These are phyloP conservation scores for Pythium sp. DNA, from an alignment of 352 stramenopile species.

Conservation along the genomic window DNA sequence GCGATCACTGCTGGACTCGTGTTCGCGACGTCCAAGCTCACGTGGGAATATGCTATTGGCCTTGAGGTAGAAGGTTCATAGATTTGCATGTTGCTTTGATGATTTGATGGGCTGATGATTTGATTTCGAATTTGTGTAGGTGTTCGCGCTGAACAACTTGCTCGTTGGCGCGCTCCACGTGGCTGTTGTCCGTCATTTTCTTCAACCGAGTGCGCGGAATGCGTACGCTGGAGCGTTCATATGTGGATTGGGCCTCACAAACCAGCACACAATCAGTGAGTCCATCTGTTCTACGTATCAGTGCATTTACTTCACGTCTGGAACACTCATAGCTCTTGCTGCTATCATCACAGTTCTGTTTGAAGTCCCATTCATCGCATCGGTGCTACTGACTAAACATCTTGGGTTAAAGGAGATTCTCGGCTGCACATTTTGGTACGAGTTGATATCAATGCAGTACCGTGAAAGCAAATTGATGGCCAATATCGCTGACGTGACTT, in stretches of 20 bases:
- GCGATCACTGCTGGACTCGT: conserved; percentile 32
- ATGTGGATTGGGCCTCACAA: conserved; percentile 87
- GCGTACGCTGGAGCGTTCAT: conserved; percentile 71
- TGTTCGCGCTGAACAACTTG: conserved; percentile 94
- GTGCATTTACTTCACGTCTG: neutral
- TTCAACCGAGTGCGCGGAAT: conserved; percentile 17
- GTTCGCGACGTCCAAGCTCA: conserved; percentile 82
- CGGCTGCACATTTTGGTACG: conserved; percentile 27
- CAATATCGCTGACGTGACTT: neutral
- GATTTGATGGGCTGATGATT: neutral
- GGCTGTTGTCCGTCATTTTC: conserved; percentile 35
- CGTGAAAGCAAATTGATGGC: too few species aligned
- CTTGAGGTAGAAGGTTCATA: conserved; percentile 25
- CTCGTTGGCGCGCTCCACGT: conserved; percentile 78
- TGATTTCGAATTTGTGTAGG: conserved; percentile 39
- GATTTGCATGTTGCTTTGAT: neutral
- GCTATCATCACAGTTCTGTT: conserved; percentile 65
- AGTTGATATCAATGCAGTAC: neutral
- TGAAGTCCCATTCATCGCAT: conserved; percentile 74
- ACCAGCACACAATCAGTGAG: conserved; percentile 90
- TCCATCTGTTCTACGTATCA: neutral
- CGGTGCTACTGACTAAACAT: conserved; percentile 33
- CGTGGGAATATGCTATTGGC: conserved; percentile 90
- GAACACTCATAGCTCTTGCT: neutral
- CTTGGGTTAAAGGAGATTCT: conserved; percentile 22